Conservation (phyloP, 768 basidiomycete genomes). For the Thelephora aurantiotincta region DNA sequence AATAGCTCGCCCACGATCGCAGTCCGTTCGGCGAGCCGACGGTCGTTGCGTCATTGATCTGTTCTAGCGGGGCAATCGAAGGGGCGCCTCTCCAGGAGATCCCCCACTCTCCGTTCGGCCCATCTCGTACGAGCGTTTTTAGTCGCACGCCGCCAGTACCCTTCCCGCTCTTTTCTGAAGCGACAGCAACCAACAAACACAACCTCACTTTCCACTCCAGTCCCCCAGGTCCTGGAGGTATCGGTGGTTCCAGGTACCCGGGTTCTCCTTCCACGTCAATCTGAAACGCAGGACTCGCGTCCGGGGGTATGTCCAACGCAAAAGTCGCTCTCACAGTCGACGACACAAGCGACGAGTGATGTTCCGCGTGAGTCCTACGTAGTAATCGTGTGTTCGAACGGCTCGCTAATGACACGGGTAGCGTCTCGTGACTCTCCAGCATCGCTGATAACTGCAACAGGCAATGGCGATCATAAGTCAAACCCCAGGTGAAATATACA, state of each 20-base stretch:
- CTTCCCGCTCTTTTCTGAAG: slow-evolving; percentile 27
- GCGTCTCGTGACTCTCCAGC: slow-evolving; percentile 78
- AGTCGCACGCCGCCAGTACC: slow-evolving; percentile 39
- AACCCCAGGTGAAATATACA: background rate
- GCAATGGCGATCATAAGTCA: background rate
- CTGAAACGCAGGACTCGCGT: slow-evolving; percentile 79
- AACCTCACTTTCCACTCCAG: slow-evolving; percentile 84
- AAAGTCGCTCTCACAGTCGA: slow-evolving; percentile 72
- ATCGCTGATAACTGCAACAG: slow-evolving; percentile 65
- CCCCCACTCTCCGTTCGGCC: slow-evolving; percentile 58
- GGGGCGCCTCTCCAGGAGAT: slow-evolving; percentile 45
- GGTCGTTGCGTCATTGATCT: slow-evolving; percentile 8
- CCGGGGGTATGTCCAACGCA: slow-evolving; percentile 83
- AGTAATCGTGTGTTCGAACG: slow-evolving; percentile 35
- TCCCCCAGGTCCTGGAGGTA: slow-evolving; percentile 37
- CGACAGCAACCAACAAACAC: slow-evolving; percentile 72
- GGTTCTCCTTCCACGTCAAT: slow-evolving; percentile 33
- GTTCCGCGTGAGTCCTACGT: slow-evolving; percentile 73
- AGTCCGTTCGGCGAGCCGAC: slow-evolving; percentile 5
- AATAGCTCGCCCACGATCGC: slow-evolving; percentile 25
- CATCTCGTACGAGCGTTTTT: slow-evolving; percentile 42
- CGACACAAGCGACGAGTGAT: slow-evolving; percentile 62
- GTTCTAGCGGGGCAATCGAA: slow-evolving; percentile 46
- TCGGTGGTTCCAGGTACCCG: slow-evolving; percentile 9
- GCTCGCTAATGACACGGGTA: slow-evolving; percentile 47